These are phyloP conservation scores for Phyllosticta citribraziliensis DNA, from an alignment of 2,329 filamentous ascomycete genomes.

Conservation along the genomic window DNA sequence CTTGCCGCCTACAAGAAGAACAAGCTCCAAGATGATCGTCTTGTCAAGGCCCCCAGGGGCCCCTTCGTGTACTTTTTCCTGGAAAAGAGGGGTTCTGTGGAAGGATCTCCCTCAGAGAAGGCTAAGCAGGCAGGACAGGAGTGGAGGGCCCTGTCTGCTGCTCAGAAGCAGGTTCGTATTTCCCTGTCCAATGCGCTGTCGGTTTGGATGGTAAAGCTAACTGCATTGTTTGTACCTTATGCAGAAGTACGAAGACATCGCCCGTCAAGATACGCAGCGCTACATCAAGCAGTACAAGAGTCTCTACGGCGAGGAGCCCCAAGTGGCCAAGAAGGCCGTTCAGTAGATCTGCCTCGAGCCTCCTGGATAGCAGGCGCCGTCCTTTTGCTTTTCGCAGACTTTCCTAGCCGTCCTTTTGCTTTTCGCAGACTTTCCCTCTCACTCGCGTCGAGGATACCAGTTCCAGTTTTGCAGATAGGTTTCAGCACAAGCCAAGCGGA, in stretches of 20 bases:
- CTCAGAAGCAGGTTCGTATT: slow-evolving; percentile 38
- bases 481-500: neutral
- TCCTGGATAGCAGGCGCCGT: neutral
- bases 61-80: slow-evolving; percentile 38
- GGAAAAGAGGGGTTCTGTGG: slow-evolving; percentile 40
- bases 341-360: neutral
- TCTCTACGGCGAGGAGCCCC: slow-evolving; percentile 16
- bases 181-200: neutral
- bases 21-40: slow-evolving; percentile 45
- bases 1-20: neutral
- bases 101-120: slow-evolving; percentile 33
- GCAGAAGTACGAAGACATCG: slow-evolving; percentile 22
- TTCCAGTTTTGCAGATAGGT: neutral
- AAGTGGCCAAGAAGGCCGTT: neutral
- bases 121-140: slow-evolving; percentile 34
- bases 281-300: slow-evolving; percentile 23
- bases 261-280: slow-evolving; percentile 15
- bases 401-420: neutral
- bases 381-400: neutral
- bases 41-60: slow-evolving; percentile 34
- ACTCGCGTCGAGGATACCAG: neutral
- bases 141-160: slow-evolving; percentile 37
- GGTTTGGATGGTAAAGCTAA: neutral
- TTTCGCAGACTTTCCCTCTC: neutral
- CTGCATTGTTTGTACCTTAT: neutral